Base-by-base conservation (phyloP, 2,329 filamentous ascomycete genomes). In the Hortaea werneckii region DNA sequence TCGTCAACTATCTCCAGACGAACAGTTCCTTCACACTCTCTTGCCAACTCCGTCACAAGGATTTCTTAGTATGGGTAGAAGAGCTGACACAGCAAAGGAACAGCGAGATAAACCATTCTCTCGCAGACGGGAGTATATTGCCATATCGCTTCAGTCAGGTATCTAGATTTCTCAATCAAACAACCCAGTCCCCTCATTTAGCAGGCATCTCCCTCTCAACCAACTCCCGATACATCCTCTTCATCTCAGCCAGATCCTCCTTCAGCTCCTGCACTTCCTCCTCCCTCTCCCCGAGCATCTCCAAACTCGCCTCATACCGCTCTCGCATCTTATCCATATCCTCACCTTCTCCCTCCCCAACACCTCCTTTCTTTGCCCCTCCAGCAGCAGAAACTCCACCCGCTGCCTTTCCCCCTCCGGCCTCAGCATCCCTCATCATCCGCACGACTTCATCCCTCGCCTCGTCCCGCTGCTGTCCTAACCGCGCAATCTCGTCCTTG, bases 221-320 rank as follows among this genome's bases (percentile, higher is more conserved):
- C 64, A 98, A 68, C 62, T 96, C 90, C 54, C 87, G 80, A 70
- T 96, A 96, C 76, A 98, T 95, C 60, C 82, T 83, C 73, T 98
- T 98, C 64, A 98, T 75, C 71, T 98, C 92, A 54, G 81, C 74
- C 44, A 98, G 85, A 72, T 96, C 92, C 9, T 85, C 83, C 65
- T 76, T 80, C 54, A 98, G 71, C 72, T 98, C 92, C 61, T 95
- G 88, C 2, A 95, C 89, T 60, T 84, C 72, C 72, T 98, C 92
- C 65, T 87, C 95, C 77, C 95, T 95, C 76, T 98, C 92, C 1
- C 92, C 92, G 46, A 98, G 69, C 80, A 96, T 83, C 69, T 96
- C 89, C 44, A 98, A 72, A 49, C 87, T 94, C 10, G 88, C 92
- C 62, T 94, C 82, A 63, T 96, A 95, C 57, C 90, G 76, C 51